Evolutionary conservation across 108 stramenopile species (phyloP).

Genomic region (Cyclostephanos invisitatus): DNA sequence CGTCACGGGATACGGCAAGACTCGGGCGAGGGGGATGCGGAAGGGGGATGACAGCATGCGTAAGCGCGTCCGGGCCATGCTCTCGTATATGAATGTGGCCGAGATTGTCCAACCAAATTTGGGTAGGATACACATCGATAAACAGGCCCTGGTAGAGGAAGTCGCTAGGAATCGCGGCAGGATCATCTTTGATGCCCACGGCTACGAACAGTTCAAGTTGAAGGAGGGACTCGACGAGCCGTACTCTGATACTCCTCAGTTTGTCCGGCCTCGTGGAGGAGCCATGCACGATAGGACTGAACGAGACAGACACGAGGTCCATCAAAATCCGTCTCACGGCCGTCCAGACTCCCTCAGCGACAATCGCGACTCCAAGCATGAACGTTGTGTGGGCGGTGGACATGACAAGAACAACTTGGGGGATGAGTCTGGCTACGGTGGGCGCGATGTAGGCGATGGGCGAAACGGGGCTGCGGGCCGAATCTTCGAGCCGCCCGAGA

Average conservation of each 20-base stretch:
- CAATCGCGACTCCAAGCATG: conserved; percentile 13
- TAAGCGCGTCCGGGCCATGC: conserved; percentile 80
- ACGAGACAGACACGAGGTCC: conserved; percentile 38
- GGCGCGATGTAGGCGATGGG: conserved; percentile 28
- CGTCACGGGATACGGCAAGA: conserved; percentile 91
- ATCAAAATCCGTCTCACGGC: conserved; percentile 12
- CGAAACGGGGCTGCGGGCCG: conserved; percentile 21
- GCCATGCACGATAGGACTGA: conserved; percentile 52
- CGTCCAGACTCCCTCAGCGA: conserved; percentile 14
- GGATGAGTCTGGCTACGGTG: background rate
- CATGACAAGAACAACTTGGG: conserved; percentile 18
- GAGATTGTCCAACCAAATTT: conserved; percentile 78
- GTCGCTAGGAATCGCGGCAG: conserved; percentile 70
- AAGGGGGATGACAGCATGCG: conserved; percentile 83
- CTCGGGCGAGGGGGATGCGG: conserved; percentile 74
- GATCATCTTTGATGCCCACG: conserved; percentile 72
- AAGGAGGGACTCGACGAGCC: conserved; percentile 48
- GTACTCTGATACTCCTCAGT: conserved; percentile 67
- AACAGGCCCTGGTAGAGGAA: conserved; percentile 60
- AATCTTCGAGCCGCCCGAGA: conserved; percentile 28
- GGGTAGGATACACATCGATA: conserved; percentile 83
- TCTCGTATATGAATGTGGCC: conserved; percentile 80
- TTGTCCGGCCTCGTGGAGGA: conserved; percentile 68
- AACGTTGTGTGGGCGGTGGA: conserved; percentile 10
- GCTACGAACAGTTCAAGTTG: conserved; percentile 60